phyloP scores from a whole-genome alignment of 306 rosid species.

The Rubus idaeus region DNA sequence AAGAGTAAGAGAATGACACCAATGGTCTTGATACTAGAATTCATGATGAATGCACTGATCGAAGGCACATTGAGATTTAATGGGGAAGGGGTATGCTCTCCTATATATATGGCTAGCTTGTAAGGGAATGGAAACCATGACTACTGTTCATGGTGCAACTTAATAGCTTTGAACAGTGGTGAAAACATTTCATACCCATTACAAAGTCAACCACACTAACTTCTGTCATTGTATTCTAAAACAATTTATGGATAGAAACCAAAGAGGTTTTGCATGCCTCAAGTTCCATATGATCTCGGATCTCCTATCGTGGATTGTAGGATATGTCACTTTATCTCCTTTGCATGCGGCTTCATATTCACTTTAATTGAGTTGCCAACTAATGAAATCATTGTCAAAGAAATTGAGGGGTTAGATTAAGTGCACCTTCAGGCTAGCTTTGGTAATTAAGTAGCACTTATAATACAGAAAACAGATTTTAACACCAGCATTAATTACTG shows the following conservation, averaged over 20 bases:
- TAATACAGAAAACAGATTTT: background rate
- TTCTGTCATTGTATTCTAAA: background rate
- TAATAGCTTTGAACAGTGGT: background rate
- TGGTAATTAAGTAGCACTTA: background rate
- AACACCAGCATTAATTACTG: background rate
- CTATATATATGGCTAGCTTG: slow-evolving; percentile 3
- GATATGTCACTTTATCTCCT: background rate
- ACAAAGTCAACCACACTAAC: slow-evolving; percentile 24
- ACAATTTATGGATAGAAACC: background rate
- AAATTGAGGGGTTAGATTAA: background rate
- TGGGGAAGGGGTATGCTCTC: background rate
- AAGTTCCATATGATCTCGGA: background rate
- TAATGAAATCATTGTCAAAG: slow-evolving; percentile 9
- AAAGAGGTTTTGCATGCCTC: slow-evolving; percentile 1
- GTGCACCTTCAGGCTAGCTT: background rate
- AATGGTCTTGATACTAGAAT: slow-evolving; percentile 14
- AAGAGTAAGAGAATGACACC: slow-evolving; percentile 32
- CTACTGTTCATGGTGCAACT: slow-evolving; percentile 22
- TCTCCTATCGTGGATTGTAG: background rate
- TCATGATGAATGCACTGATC: slow-evolving; percentile 20
- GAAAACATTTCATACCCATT: slow-evolving; percentile 9
- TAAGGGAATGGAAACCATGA: background rate
- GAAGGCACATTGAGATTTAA: background rate
- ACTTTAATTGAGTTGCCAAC: background rate
- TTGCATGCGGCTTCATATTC: background rate